Evolutionary conservation across 208 protist species (phyloP).

Genomic region (Wallacemonas rigidus): DNA sequence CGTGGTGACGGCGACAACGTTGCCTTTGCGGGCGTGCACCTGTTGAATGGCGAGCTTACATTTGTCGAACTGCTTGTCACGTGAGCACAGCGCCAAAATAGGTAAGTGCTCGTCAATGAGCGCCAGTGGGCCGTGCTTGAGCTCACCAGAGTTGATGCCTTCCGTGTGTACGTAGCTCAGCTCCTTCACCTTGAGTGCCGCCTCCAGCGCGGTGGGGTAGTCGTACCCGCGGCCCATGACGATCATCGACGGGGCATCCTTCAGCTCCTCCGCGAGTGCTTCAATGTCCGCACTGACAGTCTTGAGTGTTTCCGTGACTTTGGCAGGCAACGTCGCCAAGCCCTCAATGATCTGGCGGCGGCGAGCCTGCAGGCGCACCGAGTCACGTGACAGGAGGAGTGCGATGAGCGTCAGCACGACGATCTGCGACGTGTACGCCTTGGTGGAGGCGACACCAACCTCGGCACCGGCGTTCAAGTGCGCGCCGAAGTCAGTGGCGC

Average conservation of each 20-base stretch:
- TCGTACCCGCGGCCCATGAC: conserved; percentile 93
- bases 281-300: conserved; percentile 50
- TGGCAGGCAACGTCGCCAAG: conserved; percentile 54
- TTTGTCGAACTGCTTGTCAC: conserved; percentile 73
- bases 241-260: conserved; percentile 61
- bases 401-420: conserved; percentile 89
- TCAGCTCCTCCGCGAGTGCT: conserved; percentile 65
- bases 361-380: conserved; percentile 35
- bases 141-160: conserved; percentile 94
- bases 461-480: conserved; percentile 94
- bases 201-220: conserved; percentile 93
- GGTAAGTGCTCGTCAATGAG: conserved; percentile 94
- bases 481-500: conserved; percentile 82
- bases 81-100: conserved; percentile 91
- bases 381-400: conserved; percentile 83
- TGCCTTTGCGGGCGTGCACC: conserved; percentile 83
- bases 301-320: conserved; percentile 69
- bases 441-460: conserved; percentile 96
- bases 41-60: conserved; percentile 91
- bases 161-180: conserved; percentile 98
- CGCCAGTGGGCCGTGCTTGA: conserved; percentile 98
- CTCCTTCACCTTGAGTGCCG: conserved; percentile 97
- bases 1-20: conserved; percentile 79
- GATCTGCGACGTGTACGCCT: conserved; percentile 97
- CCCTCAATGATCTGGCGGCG: conserved; percentile 71